A percentile compares a stretch with the other conserved stretches of the same genome.
These are phyloP conservation scores for Ceriops tagal DNA, from an alignment of 345 rosid species.

Conservation along the genomic window DNA sequence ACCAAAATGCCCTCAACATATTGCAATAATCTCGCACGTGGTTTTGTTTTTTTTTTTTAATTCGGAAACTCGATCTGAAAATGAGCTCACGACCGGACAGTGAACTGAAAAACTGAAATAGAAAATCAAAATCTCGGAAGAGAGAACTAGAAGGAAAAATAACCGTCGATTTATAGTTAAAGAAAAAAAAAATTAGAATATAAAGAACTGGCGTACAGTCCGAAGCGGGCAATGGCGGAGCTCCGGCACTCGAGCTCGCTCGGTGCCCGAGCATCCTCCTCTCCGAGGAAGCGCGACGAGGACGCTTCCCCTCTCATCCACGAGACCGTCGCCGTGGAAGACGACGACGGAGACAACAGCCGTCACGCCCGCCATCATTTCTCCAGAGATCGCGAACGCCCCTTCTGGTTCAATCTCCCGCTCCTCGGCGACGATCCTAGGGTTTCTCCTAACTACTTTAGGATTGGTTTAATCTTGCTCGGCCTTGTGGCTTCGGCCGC, in stretches of 20 bases:
- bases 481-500: conserved; percentile 45
- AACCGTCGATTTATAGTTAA: background rate
- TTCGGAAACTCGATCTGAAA: background rate
- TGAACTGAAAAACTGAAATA: background rate
- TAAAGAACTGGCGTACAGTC: conserved; percentile 31
- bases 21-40: background rate
- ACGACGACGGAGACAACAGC: conserved; percentile 46
- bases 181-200: no score
- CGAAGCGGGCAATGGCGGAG: conserved; percentile 85
- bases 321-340: conserved; percentile 43
- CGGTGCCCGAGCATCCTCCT: conserved; percentile 77
- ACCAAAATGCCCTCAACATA: background rate
- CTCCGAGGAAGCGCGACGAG: conserved; percentile 86
- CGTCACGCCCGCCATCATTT: conserved; percentile 41
- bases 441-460: conserved; percentile 54
- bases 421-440: conserved; percentile 75
- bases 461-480: conserved; percentile 55
- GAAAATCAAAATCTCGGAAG: background rate
- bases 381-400: conserved; percentile 77
- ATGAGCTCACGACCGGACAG: background rate
- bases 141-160: background rate
- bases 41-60: background rate
- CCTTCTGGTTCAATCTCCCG: conserved; percentile 54
- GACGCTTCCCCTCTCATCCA: conserved; percentile 73
- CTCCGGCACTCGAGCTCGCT: conserved; percentile 86